Percentiles rank a stretch among this genome's conserved stretches.
These are phyloP conservation scores for Trichosporon inkin DNA, from an alignment of 1,284 basidiomycete genomes.

Conservation along the genomic window DNA sequence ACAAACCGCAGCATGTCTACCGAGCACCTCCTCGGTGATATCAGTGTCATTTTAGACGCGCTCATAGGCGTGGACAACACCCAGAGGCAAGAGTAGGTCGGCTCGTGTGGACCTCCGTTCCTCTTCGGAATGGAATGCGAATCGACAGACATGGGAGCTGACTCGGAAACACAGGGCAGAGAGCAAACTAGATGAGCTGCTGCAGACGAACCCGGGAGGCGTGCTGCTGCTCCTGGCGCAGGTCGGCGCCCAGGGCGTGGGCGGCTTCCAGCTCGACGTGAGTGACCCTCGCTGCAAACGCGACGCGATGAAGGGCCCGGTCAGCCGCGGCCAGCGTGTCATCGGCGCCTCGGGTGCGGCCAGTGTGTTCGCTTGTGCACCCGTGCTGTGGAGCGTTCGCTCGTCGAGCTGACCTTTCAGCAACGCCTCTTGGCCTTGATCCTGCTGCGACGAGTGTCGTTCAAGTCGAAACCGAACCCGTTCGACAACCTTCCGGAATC, in stretches of 20 bases:
- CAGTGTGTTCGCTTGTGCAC: no score
- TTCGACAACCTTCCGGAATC: constrained; percentile 41
- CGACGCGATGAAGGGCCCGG: background rate
- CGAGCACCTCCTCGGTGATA: constrained; percentile 42
- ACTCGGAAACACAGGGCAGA: constrained; percentile 31
- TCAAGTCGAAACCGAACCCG: constrained; percentile 32
- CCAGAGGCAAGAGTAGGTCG: constrained; percentile 35
- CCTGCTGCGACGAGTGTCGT: constrained; percentile 38
- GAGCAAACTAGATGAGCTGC: constrained; percentile 30
- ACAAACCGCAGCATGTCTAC: constrained; percentile 32
- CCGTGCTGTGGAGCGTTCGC: background rate
- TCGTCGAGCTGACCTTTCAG: constrained; percentile 21
- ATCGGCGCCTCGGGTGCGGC: no score
- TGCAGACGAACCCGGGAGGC: constrained; percentile 31
- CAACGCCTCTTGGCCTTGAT: constrained; percentile 41
- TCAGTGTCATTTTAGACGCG: constrained; percentile 37
- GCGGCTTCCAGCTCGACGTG: constrained; percentile 47
- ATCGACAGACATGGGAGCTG: background rate
- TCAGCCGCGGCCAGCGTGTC: no score
- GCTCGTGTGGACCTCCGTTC: background rate
- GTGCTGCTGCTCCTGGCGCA: constrained; percentile 41
- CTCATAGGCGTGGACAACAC: constrained; percentile 35
- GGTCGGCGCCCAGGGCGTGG: constrained; percentile 44
- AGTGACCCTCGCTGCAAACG: constrained; percentile 9
- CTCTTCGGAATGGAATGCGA: background rate